Evolutionary conservation across 371 early-diverging fungal species (phyloP).

Genomic region (Mortierella sp.): DNA sequence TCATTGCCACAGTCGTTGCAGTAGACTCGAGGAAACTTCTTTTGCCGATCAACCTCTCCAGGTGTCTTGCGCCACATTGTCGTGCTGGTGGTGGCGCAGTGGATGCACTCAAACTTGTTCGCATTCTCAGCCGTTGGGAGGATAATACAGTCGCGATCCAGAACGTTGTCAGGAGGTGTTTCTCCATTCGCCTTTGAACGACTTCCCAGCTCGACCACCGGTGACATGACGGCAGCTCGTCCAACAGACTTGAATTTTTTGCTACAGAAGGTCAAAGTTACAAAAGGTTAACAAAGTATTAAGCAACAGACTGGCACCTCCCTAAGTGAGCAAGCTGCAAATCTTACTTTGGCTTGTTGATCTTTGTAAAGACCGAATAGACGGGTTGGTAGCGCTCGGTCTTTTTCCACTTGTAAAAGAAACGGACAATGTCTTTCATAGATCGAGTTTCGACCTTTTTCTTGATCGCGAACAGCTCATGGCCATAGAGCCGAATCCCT

Average conservation of each 20-base stretch:
- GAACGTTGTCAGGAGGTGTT: constrained; percentile 27
- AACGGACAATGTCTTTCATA: constrained; percentile 76
- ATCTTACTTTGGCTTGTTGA: constrained; percentile 73
- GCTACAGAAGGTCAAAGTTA: constrained; percentile 34
- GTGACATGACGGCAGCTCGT: constrained; percentile 34
- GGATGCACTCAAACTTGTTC: constrained; percentile 64
- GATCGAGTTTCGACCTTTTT: constrained; percentile 68
- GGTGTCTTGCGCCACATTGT: constrained; percentile 66
- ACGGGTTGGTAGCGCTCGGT: constrained; percentile 75
- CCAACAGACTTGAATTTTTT: constrained; percentile 64
- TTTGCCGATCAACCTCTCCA: constrained; percentile 66
- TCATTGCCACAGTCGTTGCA: constrained; percentile 81
- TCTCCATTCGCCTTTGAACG: constrained; percentile 30
- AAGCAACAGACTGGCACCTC: no score
- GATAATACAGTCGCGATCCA: constrained; percentile 47
- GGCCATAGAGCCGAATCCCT: constrained; percentile 76
- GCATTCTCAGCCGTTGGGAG: constrained; percentile 36
- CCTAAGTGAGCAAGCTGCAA: neutral
- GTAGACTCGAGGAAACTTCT: constrained; percentile 66
- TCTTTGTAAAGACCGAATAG: constrained; percentile 79
- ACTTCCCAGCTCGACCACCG: constrained; percentile 28
- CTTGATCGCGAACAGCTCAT: constrained; percentile 77
- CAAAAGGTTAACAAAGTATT: neutral
- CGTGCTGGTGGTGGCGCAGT: constrained; percentile 68
- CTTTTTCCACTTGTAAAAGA: constrained; percentile 84